Conservation (phyloP, 768 basidiomycete species). For the Lactarius vividus region DNA sequence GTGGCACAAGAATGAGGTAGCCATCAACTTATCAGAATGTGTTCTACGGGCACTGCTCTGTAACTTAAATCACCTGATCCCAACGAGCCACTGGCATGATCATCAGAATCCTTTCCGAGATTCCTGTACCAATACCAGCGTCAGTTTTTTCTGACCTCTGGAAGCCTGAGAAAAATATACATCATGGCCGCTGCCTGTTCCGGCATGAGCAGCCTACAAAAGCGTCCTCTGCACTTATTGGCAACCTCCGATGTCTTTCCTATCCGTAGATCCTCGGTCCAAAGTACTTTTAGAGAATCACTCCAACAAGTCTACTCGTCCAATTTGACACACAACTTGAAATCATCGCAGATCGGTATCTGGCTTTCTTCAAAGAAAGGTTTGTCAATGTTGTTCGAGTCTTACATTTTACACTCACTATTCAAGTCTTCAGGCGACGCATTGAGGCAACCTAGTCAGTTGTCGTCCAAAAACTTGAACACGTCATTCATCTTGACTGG, state of each 20-base stretch:
- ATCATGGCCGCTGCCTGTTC: too few species aligned
- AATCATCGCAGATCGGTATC: not conserved
- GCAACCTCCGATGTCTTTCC: not conserved
- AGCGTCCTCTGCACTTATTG: too few species aligned
- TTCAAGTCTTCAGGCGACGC: not conserved
- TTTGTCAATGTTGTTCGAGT: not conserved
- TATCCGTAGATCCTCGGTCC: not conserved
- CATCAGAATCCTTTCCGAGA: constrained; percentile 62
- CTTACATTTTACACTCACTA: too few species aligned
- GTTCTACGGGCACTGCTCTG: constrained; percentile 63
- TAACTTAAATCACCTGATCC: constrained; percentile 45
- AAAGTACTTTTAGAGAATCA: not conserved
- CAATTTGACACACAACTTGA: not conserved
- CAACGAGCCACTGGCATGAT: constrained; percentile 43
- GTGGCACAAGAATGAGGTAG: constrained; percentile 73
- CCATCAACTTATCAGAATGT: constrained; percentile 49
- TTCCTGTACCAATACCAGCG: constrained; percentile 34
- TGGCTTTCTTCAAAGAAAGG: not conserved
- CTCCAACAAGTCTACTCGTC: not conserved
- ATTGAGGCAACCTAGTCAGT: not conserved
- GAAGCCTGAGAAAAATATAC: too few species aligned
- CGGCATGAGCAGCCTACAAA: too few species aligned
- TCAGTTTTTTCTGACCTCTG: too few species aligned
- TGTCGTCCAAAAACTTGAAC: not conserved
- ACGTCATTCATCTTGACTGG: not conserved